Evolutionary conservation across 805 yeast genomes (phyloP), one percentile per base, ranked within the genome.

Genomic region (Teunomyces barrocoloradensis): DNA sequence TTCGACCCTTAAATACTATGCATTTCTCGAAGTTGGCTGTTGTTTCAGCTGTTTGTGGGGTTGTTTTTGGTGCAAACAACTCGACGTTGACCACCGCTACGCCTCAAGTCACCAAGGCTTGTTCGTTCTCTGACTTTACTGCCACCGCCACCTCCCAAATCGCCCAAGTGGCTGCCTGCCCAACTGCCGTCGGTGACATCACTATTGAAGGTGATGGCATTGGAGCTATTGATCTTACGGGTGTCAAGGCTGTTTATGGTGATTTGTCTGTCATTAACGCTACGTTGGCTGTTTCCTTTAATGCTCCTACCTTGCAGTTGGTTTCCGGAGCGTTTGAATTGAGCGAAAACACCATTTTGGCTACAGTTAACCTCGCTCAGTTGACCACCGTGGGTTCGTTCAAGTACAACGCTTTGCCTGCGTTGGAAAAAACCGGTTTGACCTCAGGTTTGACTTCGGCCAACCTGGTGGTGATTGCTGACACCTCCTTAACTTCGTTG

Each of bases 401-500:
- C 63, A 71, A 76, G 69, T 84, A 87, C 75, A 79, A 81, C 63
- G 89, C 97, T 58, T 80, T 94, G 68, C 97, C 97, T 65, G 92
- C 90, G 57, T 82, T 92, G 63, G 69, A 74, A 57, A 62, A 70
- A 46, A 80, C 90, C 57, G 82, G 85, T 70, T 87, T 92, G 70
- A 63, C 74, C 45, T 50, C 73, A 41, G 87, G 87, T 69, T 80
- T 94, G 62, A 78, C 87, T 60, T 76, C 83, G 58, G 91, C 95
- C 64, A 80, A 81, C 64, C 71, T 80, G 49, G 78, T 92, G 58
- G 66, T 74, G 65, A 79, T 87, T 60, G 80, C 92, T 44, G 91
- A 87, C 73, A 87, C 94, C 55, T 75, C 82, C 57, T 77, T 87
- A 65, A 77, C 77, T 61, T 71, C 84, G 43, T 79, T 87, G 62